phyloP scores from a whole-genome alignment of 495 filamentous ascomycete species.

The Mycothermus thermophilus region DNA sequence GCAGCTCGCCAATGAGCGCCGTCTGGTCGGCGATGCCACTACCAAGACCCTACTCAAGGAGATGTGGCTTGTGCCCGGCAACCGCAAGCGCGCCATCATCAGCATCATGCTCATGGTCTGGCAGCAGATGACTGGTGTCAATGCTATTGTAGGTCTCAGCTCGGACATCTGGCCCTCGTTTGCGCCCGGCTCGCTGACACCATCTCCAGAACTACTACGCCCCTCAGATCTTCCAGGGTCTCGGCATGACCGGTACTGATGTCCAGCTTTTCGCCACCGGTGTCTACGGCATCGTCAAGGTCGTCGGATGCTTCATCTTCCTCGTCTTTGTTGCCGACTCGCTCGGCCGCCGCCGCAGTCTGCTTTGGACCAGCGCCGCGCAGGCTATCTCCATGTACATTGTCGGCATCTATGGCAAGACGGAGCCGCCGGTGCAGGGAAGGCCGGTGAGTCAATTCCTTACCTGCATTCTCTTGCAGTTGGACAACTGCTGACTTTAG shows the following conservation, averaged over 20 bases:
- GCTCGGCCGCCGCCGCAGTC: constrained; percentile 51
- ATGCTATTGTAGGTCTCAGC: constrained; percentile 24
- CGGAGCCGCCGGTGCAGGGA: constrained; percentile 43
- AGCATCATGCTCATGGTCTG: constrained; percentile 48
- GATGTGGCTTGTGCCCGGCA: constrained; percentile 49
- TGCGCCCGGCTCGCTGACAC: too few relatives aligned
- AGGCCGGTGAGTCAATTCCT: constrained; percentile 5
- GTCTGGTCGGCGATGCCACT: constrained; percentile 39
- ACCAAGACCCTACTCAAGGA: constrained; percentile 52
- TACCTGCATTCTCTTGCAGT: too few relatives aligned
- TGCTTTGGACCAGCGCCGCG: constrained; percentile 59
- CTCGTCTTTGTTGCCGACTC: constrained; percentile 58
- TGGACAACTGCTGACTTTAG: too few relatives aligned
- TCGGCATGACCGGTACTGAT: constrained; percentile 39
- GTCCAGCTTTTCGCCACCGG: constrained; percentile 47
- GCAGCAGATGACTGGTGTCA: constrained; percentile 57
- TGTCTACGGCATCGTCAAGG: constrained; percentile 48
- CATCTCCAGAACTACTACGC: constrained; percentile 47
- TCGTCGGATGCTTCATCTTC: constrained; percentile 43
- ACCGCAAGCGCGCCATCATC: constrained; percentile 29
- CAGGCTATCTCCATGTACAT: constrained; percentile 55
- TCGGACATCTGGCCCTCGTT: too few relatives aligned
- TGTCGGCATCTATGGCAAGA: constrained; percentile 57
- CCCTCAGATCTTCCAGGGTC: constrained; percentile 52
- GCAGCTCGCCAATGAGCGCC: constrained; percentile 51